Evolutionary conservation across 225 moss, liverwort and hornwort species (phyloP), one percentile per base, ranked within the genome.

Genomic region (Polytrichum formosum): DNA sequence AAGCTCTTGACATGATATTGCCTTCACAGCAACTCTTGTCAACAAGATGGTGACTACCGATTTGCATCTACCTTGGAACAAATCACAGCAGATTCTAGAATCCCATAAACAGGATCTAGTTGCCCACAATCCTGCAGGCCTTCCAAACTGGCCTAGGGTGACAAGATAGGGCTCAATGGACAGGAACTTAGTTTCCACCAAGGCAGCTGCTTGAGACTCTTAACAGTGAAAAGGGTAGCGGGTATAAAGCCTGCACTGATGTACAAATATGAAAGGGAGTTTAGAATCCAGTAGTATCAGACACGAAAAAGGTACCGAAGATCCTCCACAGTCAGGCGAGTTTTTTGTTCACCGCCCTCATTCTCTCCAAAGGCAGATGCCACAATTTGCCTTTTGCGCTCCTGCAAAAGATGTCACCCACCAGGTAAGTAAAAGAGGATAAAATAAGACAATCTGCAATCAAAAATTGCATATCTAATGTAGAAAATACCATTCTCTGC

Each of bases 361-460:
- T 74, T 90, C 67, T 94, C 94, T 61, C 94, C 98, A 77, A 98
- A 98, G 20, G 92, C 94, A 67, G 94, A 91, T 68, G 98, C 91
- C 75, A 92, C 94, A 66, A 98, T 92, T 67, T 90, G 83, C 70
- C 98, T 86, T 73, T 98, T 98, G 60, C 88, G 80, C 66, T 94
- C 92, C 98, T 98, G 88, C 68, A 63, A 58, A 22, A n/a, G 20
- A 31, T 54, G 4, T 16, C 46, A 46, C 16, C 46, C 46, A 46
- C 46, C 46, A 46, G 13, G 13, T 4, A 10, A 46, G 4, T 13
- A 46, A 46, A 46, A 16, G 16, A 46, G 46, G 46, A 13, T 46
- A 0, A 46, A 46, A 46, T 13, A 46, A 46, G 4, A 4, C 46
- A 46, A 46, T 46, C 46, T 46, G 13, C 3, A 46, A 0, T 13